phyloP scores from a whole-genome alignment of 2,329 filamentous ascomycete species.

The Cordyceps cateniannulata region DNA sequence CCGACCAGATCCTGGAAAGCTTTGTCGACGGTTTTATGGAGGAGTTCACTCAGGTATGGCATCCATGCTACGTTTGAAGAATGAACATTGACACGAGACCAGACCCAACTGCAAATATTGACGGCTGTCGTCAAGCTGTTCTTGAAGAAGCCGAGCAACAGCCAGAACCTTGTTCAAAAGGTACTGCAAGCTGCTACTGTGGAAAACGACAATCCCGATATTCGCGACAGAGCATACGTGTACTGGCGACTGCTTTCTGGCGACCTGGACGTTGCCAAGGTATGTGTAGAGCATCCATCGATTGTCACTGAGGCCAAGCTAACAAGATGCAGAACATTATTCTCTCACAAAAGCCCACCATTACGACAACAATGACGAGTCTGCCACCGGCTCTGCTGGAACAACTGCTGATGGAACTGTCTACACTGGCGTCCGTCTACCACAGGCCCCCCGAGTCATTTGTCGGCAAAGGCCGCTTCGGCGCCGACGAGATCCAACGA shows the following conservation, averaged over 20 bases:
- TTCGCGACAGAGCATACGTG: slow-evolving; percentile 92
- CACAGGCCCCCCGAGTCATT: slow-evolving; percentile 99
- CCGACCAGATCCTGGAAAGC: slow-evolving; percentile 83
- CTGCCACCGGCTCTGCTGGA: slow-evolving; percentile 79
- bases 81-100: slow-evolving; percentile 1
- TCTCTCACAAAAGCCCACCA: slow-evolving; percentile 88
- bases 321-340: slow-evolving; percentile 60
- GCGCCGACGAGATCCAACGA: slow-evolving; percentile 87
- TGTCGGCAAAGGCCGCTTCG: slow-evolving; percentile 88
- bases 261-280: slow-evolving; percentile 84
- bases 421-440: slow-evolving; percentile 93
- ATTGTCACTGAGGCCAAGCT: slow-evolving; percentile 14
- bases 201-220: slow-evolving; percentile 96
- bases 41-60: slow-evolving; percentile 84
- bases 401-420: slow-evolving; percentile 83
- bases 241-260: slow-evolving; percentile 96
- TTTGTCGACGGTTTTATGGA: slow-evolving; percentile 95
- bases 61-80: background rate
- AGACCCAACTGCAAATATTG: slow-evolving; percentile 97
- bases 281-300: slow-evolving; percentile 27
- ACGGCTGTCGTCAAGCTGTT: slow-evolving; percentile 97
- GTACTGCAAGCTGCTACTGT: slow-evolving; percentile 88
- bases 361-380: slow-evolving; percentile 88
- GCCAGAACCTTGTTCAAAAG: slow-evolving; percentile 86
- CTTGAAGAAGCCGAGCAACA: slow-evolving; percentile 90